Base-by-base conservation (phyloP, 768 basidiomycete species). In the Pisolithus orientalis region DNA sequence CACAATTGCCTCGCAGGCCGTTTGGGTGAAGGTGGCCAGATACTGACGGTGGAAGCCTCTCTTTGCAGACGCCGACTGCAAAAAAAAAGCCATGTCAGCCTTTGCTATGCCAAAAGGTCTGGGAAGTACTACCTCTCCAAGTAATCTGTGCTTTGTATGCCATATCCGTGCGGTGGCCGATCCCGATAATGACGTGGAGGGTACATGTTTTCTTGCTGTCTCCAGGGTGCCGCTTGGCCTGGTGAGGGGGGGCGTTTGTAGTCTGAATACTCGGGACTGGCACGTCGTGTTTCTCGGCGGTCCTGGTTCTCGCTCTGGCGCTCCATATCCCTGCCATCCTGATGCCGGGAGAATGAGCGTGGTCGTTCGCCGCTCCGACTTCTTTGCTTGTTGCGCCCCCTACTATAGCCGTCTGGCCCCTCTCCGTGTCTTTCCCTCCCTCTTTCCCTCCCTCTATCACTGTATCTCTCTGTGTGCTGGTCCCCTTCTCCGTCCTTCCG, bases 21-120 rank as follows among this genome's bases (percentile, higher is more conserved):
- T 57, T 84, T 85, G 0, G 91, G 91, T 3, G 91, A 93, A 4
- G 82, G 68, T 1, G 91, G 91, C 91, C 91, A 94, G n/a, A 90
- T 75, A 58, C 77, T 76, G 2, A 82, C 65, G 5, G 73, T 75
- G 8, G 70, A 78, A 5, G 59, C 72, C 58, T 82, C 82, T 45
- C 91, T 75, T 63, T 91, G 84, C 44, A 74, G 63, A 51, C 87
- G 75, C 31, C 91, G 90, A 59, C 90, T 93, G 54, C 1, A 48
- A 52, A 42, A 39, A 34, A 13, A 3, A 31, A 27, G 42, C 11
- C 21, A 42, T 43, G 31, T 1, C 5, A 16, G 14, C n/a, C 0
- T 51, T 34, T 58, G 46, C 37, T 29, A 6, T 0, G 37, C 24
- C 24, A 16, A 11, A 9, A 51, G 13, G 31, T 11, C 9, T 6